Percentiles rank a stretch among this genome's conserved stretches.
phyloP scores from a whole-genome alignment of 2,329 filamentous ascomycete species.

The Ophiosphaerella narmari region DNA sequence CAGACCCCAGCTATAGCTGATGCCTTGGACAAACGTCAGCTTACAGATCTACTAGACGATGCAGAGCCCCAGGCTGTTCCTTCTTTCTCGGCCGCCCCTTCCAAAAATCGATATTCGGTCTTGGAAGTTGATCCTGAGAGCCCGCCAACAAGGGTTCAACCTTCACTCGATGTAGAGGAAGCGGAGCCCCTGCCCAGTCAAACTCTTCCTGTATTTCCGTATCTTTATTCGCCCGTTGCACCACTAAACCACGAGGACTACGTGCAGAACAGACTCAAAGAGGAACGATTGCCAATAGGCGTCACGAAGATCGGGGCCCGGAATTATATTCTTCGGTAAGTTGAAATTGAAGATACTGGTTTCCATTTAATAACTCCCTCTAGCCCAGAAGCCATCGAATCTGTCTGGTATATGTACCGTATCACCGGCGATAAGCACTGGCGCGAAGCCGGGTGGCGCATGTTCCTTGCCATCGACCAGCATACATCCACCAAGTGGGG shows the following conservation, averaged over 20 bases:
- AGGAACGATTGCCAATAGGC: constrained; percentile 58
- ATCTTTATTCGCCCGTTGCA: constrained; percentile 35
- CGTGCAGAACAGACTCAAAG: constrained; percentile 43
- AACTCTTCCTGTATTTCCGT: constrained; percentile 34
- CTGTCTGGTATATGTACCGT: constrained; percentile 77
- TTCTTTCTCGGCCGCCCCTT: constrained; percentile 6
- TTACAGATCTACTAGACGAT: constrained; percentile 32
- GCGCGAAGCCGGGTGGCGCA: constrained; percentile 73
- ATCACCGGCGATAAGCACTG: constrained; percentile 69
- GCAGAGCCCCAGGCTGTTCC: constrained; percentile 16
- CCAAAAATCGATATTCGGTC: constrained; percentile 14
- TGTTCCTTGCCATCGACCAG: constrained; percentile 69
- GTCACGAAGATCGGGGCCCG: constrained; percentile 61
- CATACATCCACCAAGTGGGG: constrained; percentile 66
- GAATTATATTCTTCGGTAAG: constrained; percentile 65
- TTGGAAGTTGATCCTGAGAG: constrained; percentile 27
- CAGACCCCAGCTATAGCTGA: constrained; percentile 24
- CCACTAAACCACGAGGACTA: constrained; percentile 43
- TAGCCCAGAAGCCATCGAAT: constrained; percentile 77
- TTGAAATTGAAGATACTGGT: background rate
- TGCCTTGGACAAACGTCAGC: constrained; percentile 32
- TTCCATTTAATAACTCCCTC: constrained; percentile 3
- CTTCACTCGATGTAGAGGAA: constrained; percentile 13
- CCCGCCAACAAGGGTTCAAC: constrained; percentile 30
- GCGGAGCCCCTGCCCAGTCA: constrained; percentile 15